These are phyloP conservation scores for Aspergillus pseudonomiae DNA, from an alignment of 2,329 filamentous ascomycete species.

Conservation along the genomic window DNA sequence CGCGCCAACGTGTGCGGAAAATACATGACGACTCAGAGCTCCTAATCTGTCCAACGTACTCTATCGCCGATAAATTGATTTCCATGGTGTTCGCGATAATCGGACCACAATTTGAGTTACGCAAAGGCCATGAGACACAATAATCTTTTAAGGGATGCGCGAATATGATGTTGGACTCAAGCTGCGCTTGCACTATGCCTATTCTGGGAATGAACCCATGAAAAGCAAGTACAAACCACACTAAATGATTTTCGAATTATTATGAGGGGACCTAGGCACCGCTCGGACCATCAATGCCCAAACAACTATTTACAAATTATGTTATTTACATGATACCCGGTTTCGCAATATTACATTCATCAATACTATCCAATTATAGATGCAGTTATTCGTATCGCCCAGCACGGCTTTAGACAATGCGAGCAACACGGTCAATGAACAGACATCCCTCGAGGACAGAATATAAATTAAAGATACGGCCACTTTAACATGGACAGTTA, in stretches of 20 bases:
- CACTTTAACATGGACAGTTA: not conserved
- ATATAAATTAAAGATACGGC: not conserved
- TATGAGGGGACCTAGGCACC: not conserved
- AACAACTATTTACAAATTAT: not conserved
- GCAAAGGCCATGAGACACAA: not conserved
- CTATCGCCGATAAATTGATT: slow-evolving; percentile 5
- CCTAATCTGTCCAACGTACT: not conserved
- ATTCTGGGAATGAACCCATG: not conserved
- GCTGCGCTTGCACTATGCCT: not conserved
- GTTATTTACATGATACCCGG: not conserved
- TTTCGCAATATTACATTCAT: not conserved
- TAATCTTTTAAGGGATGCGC: not conserved
- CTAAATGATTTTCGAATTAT: not conserved
- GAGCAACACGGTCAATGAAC: not conserved
- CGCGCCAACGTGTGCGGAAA: slow-evolving; percentile 1
- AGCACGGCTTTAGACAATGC: not conserved
- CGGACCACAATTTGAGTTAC: not conserved
- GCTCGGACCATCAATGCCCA: not conserved
- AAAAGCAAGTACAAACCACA: not conserved
- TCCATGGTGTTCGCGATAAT: not conserved
- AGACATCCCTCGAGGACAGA: not conserved
- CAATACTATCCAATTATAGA: not conserved
- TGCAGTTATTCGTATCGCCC: not conserved
- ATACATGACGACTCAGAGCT: not conserved
- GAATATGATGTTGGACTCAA: not conserved